Conservation (phyloP, 1,284 basidiomycete species). For the Cutaneotrichosporon mucoides region DNA sequence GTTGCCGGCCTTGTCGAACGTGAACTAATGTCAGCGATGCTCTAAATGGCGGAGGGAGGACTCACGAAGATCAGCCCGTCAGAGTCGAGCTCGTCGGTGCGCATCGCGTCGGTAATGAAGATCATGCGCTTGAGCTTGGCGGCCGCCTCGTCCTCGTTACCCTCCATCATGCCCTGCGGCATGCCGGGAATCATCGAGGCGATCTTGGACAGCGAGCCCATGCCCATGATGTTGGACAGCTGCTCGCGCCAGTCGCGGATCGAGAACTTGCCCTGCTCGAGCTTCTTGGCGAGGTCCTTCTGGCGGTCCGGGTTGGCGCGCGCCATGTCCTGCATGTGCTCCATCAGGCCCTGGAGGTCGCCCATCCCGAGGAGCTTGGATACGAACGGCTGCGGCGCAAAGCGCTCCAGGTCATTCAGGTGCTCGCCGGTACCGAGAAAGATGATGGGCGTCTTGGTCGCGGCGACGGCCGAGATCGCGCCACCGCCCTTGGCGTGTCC, state of each 20-base stretch:
- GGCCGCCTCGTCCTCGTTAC: slow-evolving; percentile 82
- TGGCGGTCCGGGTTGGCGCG: slow-evolving; percentile 91
- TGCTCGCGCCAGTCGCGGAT: slow-evolving; percentile 98
- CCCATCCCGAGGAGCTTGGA: slow-evolving; percentile 94
- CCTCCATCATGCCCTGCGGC: slow-evolving; percentile 79
- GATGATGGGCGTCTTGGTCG: slow-evolving; percentile 95
- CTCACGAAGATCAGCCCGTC: slow-evolving; percentile 81
- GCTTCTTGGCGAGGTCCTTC: slow-evolving; percentile 97
- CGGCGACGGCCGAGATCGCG: slow-evolving; percentile 93
- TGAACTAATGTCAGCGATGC: slow-evolving; percentile 39
- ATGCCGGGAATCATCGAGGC: slow-evolving; percentile 99
- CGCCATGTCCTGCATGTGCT: slow-evolving; percentile 94
- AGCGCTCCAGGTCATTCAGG: slow-evolving; percentile 89
- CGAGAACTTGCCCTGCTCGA: slow-evolving; percentile 93
- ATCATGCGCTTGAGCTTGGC: slow-evolving; percentile 95
- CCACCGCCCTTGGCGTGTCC: slow-evolving; percentile 99
- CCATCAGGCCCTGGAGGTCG: slow-evolving; percentile 94
- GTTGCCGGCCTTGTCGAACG: slow-evolving; percentile 74
- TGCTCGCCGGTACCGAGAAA: slow-evolving; percentile 98
- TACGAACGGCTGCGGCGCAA: slow-evolving; percentile 94
- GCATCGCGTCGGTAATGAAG: slow-evolving; percentile 99
- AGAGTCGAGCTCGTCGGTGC: slow-evolving; percentile 84
- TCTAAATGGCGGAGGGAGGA: neutral
- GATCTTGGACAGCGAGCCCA: slow-evolving; percentile 98
- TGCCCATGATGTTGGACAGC: slow-evolving; percentile 94